Evolutionary conservation across 805 yeast species (phyloP).

Genomic region (Wickerhamomyces xylosicus): DNA sequence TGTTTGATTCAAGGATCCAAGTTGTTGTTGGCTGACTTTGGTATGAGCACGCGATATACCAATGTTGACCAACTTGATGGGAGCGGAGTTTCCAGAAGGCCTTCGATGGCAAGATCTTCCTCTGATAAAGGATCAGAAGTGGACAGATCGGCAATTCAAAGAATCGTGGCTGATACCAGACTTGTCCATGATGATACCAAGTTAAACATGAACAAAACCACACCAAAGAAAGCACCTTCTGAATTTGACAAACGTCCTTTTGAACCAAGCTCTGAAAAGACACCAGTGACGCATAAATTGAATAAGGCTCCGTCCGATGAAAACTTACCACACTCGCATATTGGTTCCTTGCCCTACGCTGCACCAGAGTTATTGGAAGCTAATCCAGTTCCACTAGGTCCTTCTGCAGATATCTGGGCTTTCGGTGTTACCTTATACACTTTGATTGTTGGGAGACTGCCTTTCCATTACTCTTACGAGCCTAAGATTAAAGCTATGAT

Average conservation of each 20-base stretch:
- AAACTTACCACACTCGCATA: conserved; percentile 46
- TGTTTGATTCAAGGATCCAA: conserved; percentile 32
- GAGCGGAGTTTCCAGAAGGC: conserved; percentile 13
- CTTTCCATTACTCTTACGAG: conserved; percentile 77
- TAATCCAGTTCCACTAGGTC: conserved; percentile 48
- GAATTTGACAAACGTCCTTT: conserved; percentile 6
- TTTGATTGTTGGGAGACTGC: conserved; percentile 62
- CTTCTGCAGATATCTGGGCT: conserved; percentile 84
- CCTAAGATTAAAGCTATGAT: conserved; percentile 72
- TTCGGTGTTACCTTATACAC: conserved; percentile 72
- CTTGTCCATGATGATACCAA: conserved; percentile 23
- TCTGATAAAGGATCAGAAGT: conserved; percentile 12
- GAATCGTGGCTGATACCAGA: conserved; percentile 17
- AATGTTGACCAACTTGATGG: conserved; percentile 3
- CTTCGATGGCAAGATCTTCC: conserved; percentile 24
- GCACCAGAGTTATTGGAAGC: conserved; percentile 75
- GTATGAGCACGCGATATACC: conserved; percentile 46
- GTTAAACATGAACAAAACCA: conserved; percentile 3
- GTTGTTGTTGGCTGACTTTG: conserved; percentile 76
- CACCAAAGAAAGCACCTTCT: neutral
- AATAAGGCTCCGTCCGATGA: conserved; percentile 7
- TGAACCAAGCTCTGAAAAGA: conserved; percentile 9
- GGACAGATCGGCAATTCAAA: conserved; percentile 6
- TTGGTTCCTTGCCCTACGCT: conserved; percentile 89
- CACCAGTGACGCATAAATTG: neutral